Conservation (phyloP, 169 alveolate species). For the Besnoitia besnoiti region DNA sequence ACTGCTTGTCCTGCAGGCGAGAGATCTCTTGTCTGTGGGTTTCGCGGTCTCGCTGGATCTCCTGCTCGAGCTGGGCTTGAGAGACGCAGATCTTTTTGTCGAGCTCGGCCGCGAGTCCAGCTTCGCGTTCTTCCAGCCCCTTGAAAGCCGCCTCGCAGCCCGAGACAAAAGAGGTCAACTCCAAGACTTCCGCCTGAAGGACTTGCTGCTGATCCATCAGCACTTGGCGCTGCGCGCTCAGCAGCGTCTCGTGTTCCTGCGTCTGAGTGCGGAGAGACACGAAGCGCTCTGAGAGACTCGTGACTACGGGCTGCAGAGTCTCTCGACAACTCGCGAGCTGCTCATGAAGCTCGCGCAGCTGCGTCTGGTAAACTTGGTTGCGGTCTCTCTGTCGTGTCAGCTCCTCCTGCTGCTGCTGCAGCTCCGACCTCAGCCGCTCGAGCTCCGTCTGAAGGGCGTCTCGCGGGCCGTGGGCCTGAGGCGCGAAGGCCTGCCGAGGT, state of each 20-base stretch:
- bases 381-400: background rate
- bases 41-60: background rate
- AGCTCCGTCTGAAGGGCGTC: too few relatives aligned
- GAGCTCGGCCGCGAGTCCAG: background rate
- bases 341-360: background rate
- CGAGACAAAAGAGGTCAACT: background rate
- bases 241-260: conserved; percentile 2
- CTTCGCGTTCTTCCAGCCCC: background rate
- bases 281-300: background rate
- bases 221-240: background rate
- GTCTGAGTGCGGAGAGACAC: background rate
- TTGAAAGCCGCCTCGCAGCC: conserved; percentile 12
- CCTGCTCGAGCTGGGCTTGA: background rate
- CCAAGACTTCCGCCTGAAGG: conserved; percentile 1
- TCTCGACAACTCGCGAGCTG: background rate
- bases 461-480: too few relatives aligned
- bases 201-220: conserved; percentile 31
- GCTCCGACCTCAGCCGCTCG: conserved; percentile 5
- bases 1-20: background rate
- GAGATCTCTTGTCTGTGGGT: background rate
- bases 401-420: background rate
- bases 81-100: background rate
- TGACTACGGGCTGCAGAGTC: background rate
- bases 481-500: too few relatives aligned
- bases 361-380: background rate